phyloP scores from a whole-genome alignment of 441 rosid species.

The Erodium moschatum region DNA sequence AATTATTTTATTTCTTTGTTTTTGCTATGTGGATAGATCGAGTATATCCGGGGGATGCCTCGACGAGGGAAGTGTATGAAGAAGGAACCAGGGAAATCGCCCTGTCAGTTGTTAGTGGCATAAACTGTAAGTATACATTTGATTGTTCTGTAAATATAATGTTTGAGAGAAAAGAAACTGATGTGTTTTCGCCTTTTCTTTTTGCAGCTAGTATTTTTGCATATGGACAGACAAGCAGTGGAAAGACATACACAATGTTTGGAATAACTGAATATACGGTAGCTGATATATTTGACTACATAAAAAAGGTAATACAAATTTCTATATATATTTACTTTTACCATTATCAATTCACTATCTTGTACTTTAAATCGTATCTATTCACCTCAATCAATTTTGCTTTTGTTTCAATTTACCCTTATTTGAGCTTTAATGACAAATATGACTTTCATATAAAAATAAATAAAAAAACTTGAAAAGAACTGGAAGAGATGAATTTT shows the following conservation, averaged over 20 bases:
- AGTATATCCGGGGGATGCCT: slow-evolving; percentile 51
- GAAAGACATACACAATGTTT: slow-evolving; percentile 67
- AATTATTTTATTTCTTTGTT: not conserved
- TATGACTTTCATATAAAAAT: too few relatives aligned
- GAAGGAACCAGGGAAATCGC: slow-evolving; percentile 75
- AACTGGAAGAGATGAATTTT: too few relatives aligned
- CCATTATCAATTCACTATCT: too few relatives aligned
- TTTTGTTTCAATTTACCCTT: too few relatives aligned
- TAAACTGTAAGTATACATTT: slow-evolving; percentile 52
- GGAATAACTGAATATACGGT: slow-evolving; percentile 74
- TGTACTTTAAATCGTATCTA: too few relatives aligned
- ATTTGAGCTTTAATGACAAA: too few relatives aligned
- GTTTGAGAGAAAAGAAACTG: too few relatives aligned
- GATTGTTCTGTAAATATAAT: not conserved
- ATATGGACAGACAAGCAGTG: slow-evolving; percentile 95
- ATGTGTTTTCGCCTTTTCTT: not conserved
- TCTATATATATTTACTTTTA: too few relatives aligned
- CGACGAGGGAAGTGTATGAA: slow-evolving; percentile 57
- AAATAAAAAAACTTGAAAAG: too few relatives aligned
- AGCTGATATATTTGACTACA: slow-evolving; percentile 74
- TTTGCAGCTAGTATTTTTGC: slow-evolving; percentile 91
- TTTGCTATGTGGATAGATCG: slow-evolving; percentile 40
- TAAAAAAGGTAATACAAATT: slow-evolving; percentile 41
- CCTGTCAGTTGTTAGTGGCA: slow-evolving; percentile 65
- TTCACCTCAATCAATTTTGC: too few relatives aligned